A percentile compares a stretch with the other conserved stretches of the same genome.
phyloP scores from a whole-genome alignment of 352 stramenopile species.

The Stramenopiles sp. region DNA sequence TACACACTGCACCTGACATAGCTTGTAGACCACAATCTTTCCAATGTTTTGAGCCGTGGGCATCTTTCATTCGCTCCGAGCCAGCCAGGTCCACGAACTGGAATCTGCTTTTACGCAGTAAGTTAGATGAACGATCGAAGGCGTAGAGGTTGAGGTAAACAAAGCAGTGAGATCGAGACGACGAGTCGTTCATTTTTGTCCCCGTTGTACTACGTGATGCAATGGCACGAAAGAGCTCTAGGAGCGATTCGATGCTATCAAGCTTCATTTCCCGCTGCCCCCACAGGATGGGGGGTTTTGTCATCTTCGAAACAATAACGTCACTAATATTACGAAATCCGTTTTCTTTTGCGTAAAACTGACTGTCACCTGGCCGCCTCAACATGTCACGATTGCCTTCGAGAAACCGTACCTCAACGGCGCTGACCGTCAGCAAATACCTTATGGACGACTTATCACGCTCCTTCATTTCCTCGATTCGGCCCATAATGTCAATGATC shows the following conservation, averaged over 20 bases:
- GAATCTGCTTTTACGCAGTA: background rate
- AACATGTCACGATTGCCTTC: too few relatives aligned
- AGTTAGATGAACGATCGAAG: background rate
- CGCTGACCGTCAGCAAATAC: background rate
- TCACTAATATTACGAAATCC: too few relatives aligned
- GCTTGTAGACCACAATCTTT: background rate
- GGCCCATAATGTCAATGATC: background rate
- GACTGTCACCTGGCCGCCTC: too few relatives aligned
- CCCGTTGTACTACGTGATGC: background rate
- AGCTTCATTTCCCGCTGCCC: background rate
- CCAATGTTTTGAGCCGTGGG: background rate
- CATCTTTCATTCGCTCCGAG: background rate
- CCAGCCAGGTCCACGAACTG: background rate
- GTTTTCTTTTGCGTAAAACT: too few relatives aligned
- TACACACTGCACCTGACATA: too few relatives aligned
- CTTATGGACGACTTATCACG: background rate
- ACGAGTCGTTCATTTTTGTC: background rate
- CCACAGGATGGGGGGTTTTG: too few relatives aligned
- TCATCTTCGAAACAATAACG: too few relatives aligned
- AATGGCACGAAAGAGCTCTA: background rate
- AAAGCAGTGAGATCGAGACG: background rate
- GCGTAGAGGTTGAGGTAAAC: background rate
- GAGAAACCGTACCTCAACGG: too few relatives aligned
- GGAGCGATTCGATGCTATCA: background rate
- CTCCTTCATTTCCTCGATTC: background rate